Base-by-base conservation (phyloP, 257 asterid genomes). In the Nicotiana otophora region DNA sequence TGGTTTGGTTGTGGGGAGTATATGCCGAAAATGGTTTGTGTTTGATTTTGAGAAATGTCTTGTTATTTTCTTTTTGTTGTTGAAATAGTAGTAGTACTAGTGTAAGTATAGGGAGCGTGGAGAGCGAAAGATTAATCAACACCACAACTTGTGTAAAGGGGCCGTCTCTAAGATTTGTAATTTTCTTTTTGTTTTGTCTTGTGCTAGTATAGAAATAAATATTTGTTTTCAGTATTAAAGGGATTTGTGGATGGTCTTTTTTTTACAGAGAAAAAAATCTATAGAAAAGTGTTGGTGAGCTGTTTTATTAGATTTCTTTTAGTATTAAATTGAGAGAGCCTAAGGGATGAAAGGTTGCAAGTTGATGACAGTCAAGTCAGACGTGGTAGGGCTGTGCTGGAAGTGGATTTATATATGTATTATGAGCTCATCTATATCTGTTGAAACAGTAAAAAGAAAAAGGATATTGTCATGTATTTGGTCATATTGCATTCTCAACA, bases 181-280 rank as follows among this genome's bases (percentile, higher is more conserved):
- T 87, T 87, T 83, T 88, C 84, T 83, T 51, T 75, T 83, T 92
- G 88, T 89, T 81, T 88, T 86, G 90, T 85, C 83, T 79, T 77
- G 51, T 87, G 63, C 79, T 51, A 67, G 8, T 69, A 76, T 17
- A 58, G 17, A 53, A 12, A 53, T 53, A 53, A 3, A 53, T 53
- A 42, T 53, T 53, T 12, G 17, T 75, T 48, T 39, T 5, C 68
- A 74, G 31, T 53, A 74, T 62, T 77, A 28, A 58, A 66, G 57
- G 58, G 85, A 80, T 67, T 87, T 90, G 97, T 94, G 98, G 98
- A 89, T 78, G 91, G 30, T 86, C 83, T 88, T 91, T 90, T 86
- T 91, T 91, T 86, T 87, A 88, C 84, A 86, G 84, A 78, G 12
- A 74, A 85, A 92, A 84, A 82, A 89, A 86, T 85, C 82, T 80